Percentiles rank a stretch among this genome's conserved stretches.
Evolutionary conservation across 805 yeast species (phyloP).

Genomic region (Wickerhamomyces canadensis): DNA sequence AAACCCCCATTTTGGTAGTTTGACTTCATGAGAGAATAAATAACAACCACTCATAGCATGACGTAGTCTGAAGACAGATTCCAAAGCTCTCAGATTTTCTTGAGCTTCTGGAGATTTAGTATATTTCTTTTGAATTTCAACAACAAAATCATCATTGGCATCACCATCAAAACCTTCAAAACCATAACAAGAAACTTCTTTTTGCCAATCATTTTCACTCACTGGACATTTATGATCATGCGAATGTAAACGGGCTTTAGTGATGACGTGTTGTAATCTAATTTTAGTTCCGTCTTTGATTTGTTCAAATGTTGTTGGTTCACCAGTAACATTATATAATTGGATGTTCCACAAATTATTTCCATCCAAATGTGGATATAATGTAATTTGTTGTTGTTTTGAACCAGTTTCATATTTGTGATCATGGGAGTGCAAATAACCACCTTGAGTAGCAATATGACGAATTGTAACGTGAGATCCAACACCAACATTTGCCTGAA

Average conservation of each 20-base stretch:
- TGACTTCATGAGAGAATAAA: constrained; percentile 67
- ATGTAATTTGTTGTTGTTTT: constrained; percentile 75
- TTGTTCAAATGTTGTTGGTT: constrained; percentile 54
- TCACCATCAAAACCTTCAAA: constrained; percentile 74
- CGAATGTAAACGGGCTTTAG: constrained; percentile 69
- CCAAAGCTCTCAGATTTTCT: constrained; percentile 54
- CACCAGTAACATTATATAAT: constrained; percentile 54
- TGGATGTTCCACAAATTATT: constrained; percentile 73
- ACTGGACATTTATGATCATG: constrained; percentile 82
- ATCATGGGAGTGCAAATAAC: constrained; percentile 78
- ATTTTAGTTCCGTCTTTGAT: constrained; percentile 65
- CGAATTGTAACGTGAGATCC: constrained; percentile 63
- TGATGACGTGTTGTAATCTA: constrained; percentile 53
- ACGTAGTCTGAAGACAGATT: constrained; percentile 65
- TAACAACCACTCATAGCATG: constrained; percentile 80
- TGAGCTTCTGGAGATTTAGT: constrained; percentile 49
- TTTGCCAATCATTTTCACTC: constrained; percentile 73
- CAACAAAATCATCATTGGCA: constrained; percentile 76
- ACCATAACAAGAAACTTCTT: constrained; percentile 76
- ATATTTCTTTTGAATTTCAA: constrained; percentile 57
- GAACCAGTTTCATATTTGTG: constrained; percentile 73
- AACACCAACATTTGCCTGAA: constrained; percentile 65
- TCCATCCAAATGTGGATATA: constrained; percentile 71
- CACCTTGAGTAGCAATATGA: constrained; percentile 69
- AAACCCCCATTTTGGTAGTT: constrained; percentile 79